Percentiles rank a stretch among this genome's conserved stretches.
Evolutionary conservation across 2,329 filamentous ascomycete species (phyloP).

Genomic region (Diplodia intermedia): DNA sequence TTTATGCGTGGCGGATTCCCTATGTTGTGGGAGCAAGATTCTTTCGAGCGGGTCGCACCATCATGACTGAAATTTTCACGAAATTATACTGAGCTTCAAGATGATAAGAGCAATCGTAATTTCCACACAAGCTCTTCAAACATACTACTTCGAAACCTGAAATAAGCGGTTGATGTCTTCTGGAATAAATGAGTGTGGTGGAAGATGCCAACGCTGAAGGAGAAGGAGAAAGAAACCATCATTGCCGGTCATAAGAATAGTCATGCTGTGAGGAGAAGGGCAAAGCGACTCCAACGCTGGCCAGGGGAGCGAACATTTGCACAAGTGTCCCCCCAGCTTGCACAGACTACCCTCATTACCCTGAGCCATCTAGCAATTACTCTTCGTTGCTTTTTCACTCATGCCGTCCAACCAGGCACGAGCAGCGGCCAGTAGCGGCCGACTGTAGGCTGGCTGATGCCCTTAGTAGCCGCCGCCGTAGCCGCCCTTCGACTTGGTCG

Average conservation of each 20-base stretch:
- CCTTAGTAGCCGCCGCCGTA: conserved; percentile 29
- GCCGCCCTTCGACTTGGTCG: conserved; percentile 34
- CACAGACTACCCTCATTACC: conserved; percentile 5
- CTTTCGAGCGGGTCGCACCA: neutral
- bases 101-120: neutral
- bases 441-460: neutral
- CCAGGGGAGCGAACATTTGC: conserved; percentile 1
- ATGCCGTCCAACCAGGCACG: neutral
- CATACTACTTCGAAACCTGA: neutral
- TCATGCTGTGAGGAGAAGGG: neutral
- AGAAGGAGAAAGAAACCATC: neutral
- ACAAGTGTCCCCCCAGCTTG: neutral
- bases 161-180: neutral
- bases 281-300: neutral
- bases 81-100: neutral
- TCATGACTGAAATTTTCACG: neutral
- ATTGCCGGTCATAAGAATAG: conserved; percentile 12
- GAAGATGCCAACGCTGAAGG: neutral
- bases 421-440: neutral
- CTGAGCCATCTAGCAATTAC: neutral
- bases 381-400: neutral
- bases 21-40: neutral
- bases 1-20: neutral
- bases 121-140: neutral
- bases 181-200: conserved; percentile 4